Evolutionary conservation across 805 yeast species (phyloP), one percentile per base, ranked within the genome.

Genomic region (Cyberlindnera lachancei): DNA sequence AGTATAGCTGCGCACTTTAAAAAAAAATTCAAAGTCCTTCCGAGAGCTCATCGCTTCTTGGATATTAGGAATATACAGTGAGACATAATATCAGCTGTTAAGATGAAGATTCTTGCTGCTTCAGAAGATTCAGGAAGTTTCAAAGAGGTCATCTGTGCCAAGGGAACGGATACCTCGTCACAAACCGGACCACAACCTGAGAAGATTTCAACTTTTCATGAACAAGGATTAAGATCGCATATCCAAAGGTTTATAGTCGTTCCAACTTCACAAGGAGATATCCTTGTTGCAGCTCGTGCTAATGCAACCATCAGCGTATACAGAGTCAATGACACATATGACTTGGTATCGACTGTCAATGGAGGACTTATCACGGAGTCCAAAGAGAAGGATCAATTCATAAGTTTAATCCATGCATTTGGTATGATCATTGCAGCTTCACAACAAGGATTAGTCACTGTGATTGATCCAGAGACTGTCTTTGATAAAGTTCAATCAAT

Each of bases 131-230:
- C 73, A 2, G 87, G 88, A 1, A 64, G 72, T 6, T 43, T 79
- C 33, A 80, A 79, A 43, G 86, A 78, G 49, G 60, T 84, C 7
- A 48, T 66, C 5, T 85, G 86, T 45, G 52, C 60, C 14, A 60
- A 67, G 31, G 90, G 88, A 0, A 79, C 90, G 0, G 94, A 88
- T 48, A 86, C 95, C 4, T 81, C 95, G 6, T 63, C 66, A 25
- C 75, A 79, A 48, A 70, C 70, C 21, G 79, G 80, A 0, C 56
- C 61, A 10, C 83, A 79, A 49, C 94, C 94, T 1, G 66, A 63
- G 31, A 58, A 71, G 15, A 63, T 79, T 10, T 64, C 59, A 27
- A 59, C 67, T 16, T 63, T 64, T 31, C 56, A 66, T 29, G 51
- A 55, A 6, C 56, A 63, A 29, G 73, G 72, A 5, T 45, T 64